Conservation (phyloP, 2,329 filamentous ascomycete genomes). For the Chaetomiaceae sp. region DNA sequence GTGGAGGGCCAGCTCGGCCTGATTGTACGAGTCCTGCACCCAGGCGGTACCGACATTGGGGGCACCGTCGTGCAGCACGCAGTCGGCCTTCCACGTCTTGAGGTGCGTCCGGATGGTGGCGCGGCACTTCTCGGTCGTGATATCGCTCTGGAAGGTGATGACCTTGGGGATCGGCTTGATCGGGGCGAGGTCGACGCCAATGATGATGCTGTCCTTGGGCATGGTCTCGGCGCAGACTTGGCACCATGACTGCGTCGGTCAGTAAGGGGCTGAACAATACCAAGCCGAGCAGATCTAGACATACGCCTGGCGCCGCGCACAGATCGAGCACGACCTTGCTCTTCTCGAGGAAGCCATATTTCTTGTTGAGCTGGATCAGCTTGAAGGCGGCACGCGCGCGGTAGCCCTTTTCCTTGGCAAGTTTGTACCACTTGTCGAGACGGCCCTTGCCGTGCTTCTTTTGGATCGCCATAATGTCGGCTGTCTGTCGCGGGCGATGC, state of each 20-base stretch:
- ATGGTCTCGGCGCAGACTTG: constrained; percentile 95
- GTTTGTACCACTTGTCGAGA: constrained; percentile 97
- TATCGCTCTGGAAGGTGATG: constrained; percentile 96
- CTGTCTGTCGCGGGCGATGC: constrained; percentile 4
- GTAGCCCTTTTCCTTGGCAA: constrained; percentile 98
- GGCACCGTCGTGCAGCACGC: constrained; percentile 92
- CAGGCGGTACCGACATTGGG: constrained; percentile 97
- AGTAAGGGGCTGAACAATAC: constrained; percentile 18
- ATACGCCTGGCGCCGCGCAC: constrained; percentile 88
- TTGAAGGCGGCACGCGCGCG: constrained; percentile 96
- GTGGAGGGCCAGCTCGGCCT: constrained; percentile 87
- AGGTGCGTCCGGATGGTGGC: constrained; percentile 83
- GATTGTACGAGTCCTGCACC: constrained; percentile 97
- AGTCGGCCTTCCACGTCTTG: constrained; percentile 95
- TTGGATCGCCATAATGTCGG: constrained; percentile 77
- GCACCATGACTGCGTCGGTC: constrained; percentile 72
- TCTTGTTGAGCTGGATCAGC: constrained; percentile 96
- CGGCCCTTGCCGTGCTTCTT: constrained; percentile 99
- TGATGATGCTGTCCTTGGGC: constrained; percentile 82
- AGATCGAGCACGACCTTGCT: constrained; percentile 95
- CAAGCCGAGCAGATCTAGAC: constrained; percentile 29
- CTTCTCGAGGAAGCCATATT: constrained; percentile 96
- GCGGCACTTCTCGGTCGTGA: constrained; percentile 94
- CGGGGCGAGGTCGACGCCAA: constrained; percentile 89
- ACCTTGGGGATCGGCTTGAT: constrained; percentile 94